These are phyloP conservation scores for Vitis hybrid DNA, from an alignment of 177 flowering plant species.

Conservation along the genomic window DNA sequence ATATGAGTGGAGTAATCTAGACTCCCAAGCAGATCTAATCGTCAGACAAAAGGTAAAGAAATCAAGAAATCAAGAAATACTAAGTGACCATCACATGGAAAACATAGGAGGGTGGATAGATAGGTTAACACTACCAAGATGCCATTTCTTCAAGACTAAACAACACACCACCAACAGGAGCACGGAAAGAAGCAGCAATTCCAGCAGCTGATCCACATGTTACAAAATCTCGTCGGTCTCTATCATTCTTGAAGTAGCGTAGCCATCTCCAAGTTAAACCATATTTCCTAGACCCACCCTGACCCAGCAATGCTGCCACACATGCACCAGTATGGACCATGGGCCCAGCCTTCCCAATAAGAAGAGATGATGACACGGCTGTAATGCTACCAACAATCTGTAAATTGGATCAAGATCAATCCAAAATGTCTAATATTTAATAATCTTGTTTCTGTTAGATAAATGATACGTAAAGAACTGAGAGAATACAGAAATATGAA, in stretches of 20 bases:
- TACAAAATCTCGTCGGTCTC: conserved; percentile 85
- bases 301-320: conserved; percentile 72
- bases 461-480: background rate
- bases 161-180: conserved; percentile 94
- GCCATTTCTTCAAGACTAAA: conserved; percentile 93
- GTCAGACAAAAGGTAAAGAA: background rate
- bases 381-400: conserved; percentile 82
- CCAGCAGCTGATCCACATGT: conserved; percentile 97
- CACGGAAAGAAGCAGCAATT: conserved; percentile 91
- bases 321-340: conserved; percentile 91
- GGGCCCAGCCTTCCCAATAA: conserved; percentile 93
- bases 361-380: conserved; percentile 79
- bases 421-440: background rate
- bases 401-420: conserved; percentile 5
- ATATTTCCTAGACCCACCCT: conserved; percentile 81
- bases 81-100: background rate
- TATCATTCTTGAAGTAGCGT: conserved; percentile 75
- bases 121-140: conserved; percentile 58
- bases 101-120: background rate
- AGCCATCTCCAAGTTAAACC: conserved; percentile 83
- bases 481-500: background rate
- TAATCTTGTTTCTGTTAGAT: background rate
- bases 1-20: background rate
- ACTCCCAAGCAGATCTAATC: background rate
- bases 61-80: background rate